phyloP scores from a whole-genome alignment of 495 filamentous ascomycete species.

The Cercophora newfieldiana region DNA sequence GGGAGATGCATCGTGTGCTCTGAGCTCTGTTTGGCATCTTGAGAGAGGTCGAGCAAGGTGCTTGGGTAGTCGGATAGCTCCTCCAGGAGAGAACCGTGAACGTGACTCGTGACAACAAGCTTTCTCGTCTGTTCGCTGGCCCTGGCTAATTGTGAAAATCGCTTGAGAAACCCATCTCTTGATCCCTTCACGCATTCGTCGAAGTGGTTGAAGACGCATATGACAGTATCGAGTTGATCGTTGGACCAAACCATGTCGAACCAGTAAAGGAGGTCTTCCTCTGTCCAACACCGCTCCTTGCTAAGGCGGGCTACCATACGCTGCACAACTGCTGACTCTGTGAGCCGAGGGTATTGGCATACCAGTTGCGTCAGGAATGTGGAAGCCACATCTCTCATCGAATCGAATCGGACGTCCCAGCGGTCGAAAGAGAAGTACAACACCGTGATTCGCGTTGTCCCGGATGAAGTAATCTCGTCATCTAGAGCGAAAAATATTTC shows the following conservation, averaged over 20 bases:
- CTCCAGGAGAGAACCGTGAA: neutral
- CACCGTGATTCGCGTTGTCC: neutral
- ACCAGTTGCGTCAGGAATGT: neutral
- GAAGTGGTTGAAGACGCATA: neutral
- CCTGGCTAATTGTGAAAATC: neutral
- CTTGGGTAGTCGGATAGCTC: neutral
- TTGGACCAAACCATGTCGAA: neutral
- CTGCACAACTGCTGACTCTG: neutral
- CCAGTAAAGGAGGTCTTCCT: neutral
- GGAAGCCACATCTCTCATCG: neutral
- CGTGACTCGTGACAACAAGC: neutral
- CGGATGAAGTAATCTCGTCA: neutral
- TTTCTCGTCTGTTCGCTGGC: neutral
- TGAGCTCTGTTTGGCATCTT: neutral
- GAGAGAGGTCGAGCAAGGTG: neutral
- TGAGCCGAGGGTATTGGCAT: neutral
- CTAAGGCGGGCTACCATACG: neutral
- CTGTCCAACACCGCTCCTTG: neutral
- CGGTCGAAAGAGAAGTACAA: neutral
- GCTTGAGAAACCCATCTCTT: neutral
- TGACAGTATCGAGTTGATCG: neutral
- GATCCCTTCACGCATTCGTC: neutral
- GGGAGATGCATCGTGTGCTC: neutral
- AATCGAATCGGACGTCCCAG: neutral
- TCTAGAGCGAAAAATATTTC: neutral